These are phyloP conservation scores for Thielaviopsis musarum DNA, from an alignment of 2,329 filamentous ascomycete species.

Conservation along the genomic window DNA sequence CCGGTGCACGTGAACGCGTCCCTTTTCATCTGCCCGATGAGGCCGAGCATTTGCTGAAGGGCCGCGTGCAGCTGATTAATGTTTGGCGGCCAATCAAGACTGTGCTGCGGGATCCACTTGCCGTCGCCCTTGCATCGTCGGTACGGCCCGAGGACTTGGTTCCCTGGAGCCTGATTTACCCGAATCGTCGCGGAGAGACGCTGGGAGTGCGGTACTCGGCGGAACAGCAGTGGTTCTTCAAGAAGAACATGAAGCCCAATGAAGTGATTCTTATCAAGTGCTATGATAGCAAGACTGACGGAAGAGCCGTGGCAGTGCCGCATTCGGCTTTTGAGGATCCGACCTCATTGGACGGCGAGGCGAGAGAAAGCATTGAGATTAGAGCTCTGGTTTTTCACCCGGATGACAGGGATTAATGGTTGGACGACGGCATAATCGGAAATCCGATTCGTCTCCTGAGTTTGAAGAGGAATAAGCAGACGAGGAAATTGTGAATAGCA, in stretches of 20 bases:
- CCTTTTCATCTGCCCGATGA: slow-evolving; percentile 22
- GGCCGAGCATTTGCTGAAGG: slow-evolving; percentile 20
- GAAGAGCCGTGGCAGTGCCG: slow-evolving; percentile 24
- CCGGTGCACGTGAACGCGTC: slow-evolving; percentile 27
- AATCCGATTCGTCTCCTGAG: neutral
- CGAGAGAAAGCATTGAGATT: slow-evolving; percentile 45
- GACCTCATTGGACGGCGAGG: slow-evolving; percentile 33
- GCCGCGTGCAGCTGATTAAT: slow-evolving; percentile 37
- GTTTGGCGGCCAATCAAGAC: slow-evolving; percentile 30
- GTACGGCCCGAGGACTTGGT: slow-evolving; percentile 35
- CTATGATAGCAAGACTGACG: slow-evolving; percentile 32
- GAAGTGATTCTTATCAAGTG: slow-evolving; percentile 45
- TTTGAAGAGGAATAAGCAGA: too few species aligned
- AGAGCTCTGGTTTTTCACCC: slow-evolving; percentile 35
- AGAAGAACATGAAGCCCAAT: slow-evolving; percentile 31
- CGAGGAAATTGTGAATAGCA: too few species aligned
- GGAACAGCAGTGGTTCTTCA: slow-evolving; percentile 35
- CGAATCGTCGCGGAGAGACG: slow-evolving; percentile 31
- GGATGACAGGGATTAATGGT: slow-evolving; percentile 20
- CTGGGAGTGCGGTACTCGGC: slow-evolving; percentile 26
- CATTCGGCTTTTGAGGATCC: slow-evolving; percentile 38
- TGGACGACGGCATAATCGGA: neutral
- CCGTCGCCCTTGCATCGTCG: slow-evolving; percentile 32
- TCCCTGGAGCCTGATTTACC: slow-evolving; percentile 31
- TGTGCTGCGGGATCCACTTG: slow-evolving; percentile 32